Evolutionary conservation across 495 filamentous ascomycete species (phyloP), one percentile per base, ranked within the genome.

Genomic region (Penicillium atrosanguineum): DNA sequence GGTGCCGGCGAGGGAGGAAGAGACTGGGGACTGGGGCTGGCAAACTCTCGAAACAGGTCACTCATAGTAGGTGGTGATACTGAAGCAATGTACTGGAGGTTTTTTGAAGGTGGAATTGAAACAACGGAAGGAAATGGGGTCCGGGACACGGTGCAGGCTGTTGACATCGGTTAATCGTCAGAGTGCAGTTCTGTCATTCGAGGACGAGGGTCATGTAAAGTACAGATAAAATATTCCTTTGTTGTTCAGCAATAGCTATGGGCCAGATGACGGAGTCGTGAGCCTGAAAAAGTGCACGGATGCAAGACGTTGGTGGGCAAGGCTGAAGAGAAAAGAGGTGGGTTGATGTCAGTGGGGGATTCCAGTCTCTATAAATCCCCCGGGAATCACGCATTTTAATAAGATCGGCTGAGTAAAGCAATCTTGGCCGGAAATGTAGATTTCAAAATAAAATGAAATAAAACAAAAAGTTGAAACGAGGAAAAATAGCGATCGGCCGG

Each of bases 1-100:
- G 80, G 79, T 20, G 75, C 75, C 67, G 42, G 69, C 58, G 50
- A 77, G 7, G 39, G 53, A n/a, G 36, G 34, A 8, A 40, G 19
- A 12, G 16, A 2, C 1, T 52, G 45, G 12, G 52, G 44, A 7
- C 8, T 53, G 19, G 5, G 7, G 15, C 4, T 48, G n/a, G 19
- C 7, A 7, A 20, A 11, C 14, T 42, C 7, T 20, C 9, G 6
- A 9, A 36, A 36, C 4, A 45, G 37, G 15, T 38, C 38, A n/a
- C 28, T 34, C 2, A 19, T 23, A 1, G 41, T 28, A 6, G 7
- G 40, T 38, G 8, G 40, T 19, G 12, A 12, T 6, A 42, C 8
- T n/a, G 34, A 42, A 20, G n/a, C 2, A 19, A 3, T 20, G 9
- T 18, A 29, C 38, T 28, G 7, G 7, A 0, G n/a, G 3, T 1